These are phyloP conservation scores for Beauveria australis DNA, from an alignment of 2,329 filamentous ascomycete genomes.

Conservation along the genomic window DNA sequence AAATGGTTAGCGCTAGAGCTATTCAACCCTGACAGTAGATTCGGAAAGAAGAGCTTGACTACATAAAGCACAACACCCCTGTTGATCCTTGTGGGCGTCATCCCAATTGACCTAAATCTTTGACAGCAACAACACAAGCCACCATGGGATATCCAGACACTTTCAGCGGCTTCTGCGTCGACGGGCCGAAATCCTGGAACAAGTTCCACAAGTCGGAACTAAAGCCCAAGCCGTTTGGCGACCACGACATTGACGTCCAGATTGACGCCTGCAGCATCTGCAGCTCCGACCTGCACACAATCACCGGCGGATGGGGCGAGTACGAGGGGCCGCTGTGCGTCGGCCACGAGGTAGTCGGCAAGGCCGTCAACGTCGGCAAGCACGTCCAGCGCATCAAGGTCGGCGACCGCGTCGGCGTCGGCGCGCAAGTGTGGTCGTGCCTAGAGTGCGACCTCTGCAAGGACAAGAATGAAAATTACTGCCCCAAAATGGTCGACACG, in stretches of 20 bases:
- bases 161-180: slow-evolving; percentile 35
- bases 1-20: too few species aligned
- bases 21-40: too few species aligned
- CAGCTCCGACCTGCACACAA: slow-evolving; percentile 52
- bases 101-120: too few species aligned
- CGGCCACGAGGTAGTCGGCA: slow-evolving; percentile 52
- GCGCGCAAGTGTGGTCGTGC: slow-evolving; percentile 52
- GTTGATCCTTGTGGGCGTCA: too few species aligned
- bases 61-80: not conserved
- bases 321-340: slow-evolving; percentile 42
- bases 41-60: too few species aligned
- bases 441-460: slow-evolving; percentile 40
- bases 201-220: slow-evolving; percentile 30
- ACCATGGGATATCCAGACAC: slow-evolving; percentile 30
- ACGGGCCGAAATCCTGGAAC: slow-evolving; percentile 34
- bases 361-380: slow-evolving; percentile 39
- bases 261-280: slow-evolving; percentile 62
- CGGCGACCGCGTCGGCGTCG: slow-evolving; percentile 58
- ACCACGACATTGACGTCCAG: slow-evolving; percentile 50
- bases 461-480: slow-evolving; percentile 42
- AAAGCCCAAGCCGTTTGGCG: slow-evolving; percentile 29
- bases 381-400: slow-evolving; percentile 41
- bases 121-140: not conserved
- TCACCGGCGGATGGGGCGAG: slow-evolving; percentile 48
- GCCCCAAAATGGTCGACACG: slow-evolving; percentile 41